Evolutionary conservation across 768 basidiomycete species (phyloP).

Genomic region (Postia placenta): DNA sequence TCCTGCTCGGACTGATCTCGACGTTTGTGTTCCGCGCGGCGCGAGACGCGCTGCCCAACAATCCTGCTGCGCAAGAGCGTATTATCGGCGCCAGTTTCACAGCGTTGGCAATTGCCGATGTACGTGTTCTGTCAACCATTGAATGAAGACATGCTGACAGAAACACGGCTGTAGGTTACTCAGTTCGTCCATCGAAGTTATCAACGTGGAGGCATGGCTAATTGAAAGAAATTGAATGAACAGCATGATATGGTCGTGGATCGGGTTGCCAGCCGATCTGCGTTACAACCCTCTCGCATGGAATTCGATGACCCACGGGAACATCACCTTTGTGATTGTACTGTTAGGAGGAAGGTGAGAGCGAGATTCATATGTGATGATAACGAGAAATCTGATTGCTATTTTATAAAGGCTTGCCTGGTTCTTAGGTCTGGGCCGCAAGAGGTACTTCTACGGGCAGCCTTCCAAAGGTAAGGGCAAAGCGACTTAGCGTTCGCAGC

Average conservation of each 20-base stretch:
- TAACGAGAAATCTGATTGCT: too few relatives aligned
- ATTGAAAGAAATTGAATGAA: too few relatives aligned
- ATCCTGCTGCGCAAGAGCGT: slow-evolving; percentile 60
- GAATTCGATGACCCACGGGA: slow-evolving; percentile 75
- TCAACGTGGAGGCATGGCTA: neutral
- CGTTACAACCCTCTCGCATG: slow-evolving; percentile 45
- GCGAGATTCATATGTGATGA: neutral
- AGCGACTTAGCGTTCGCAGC: too few relatives aligned
- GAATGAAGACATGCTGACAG: neutral
- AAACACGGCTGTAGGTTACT: slow-evolving; percentile 8
- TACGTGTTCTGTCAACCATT: slow-evolving; percentile 29
- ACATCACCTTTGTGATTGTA: slow-evolving; percentile 57
- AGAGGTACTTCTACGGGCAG: slow-evolving; percentile 18
- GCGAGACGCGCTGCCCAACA: slow-evolving; percentile 48
- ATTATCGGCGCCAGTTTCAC: slow-evolving; percentile 58
- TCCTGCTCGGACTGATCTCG: slow-evolving; percentile 58
- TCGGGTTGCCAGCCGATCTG: slow-evolving; percentile 52
- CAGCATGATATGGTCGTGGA: slow-evolving; percentile 53
- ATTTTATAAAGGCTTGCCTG: slow-evolving; percentile 26
- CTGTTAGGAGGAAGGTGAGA: slow-evolving; percentile 52
- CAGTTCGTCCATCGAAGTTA: too few relatives aligned
- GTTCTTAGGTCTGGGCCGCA: slow-evolving; percentile 33
- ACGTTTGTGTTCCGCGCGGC: slow-evolving; percentile 63
- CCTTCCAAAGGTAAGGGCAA: neutral
- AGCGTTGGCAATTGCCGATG: slow-evolving; percentile 66